Conservation (phyloP, 1,284 basidiomycete genomes). For the Cutaneotrichosporon spelunceum region DNA sequence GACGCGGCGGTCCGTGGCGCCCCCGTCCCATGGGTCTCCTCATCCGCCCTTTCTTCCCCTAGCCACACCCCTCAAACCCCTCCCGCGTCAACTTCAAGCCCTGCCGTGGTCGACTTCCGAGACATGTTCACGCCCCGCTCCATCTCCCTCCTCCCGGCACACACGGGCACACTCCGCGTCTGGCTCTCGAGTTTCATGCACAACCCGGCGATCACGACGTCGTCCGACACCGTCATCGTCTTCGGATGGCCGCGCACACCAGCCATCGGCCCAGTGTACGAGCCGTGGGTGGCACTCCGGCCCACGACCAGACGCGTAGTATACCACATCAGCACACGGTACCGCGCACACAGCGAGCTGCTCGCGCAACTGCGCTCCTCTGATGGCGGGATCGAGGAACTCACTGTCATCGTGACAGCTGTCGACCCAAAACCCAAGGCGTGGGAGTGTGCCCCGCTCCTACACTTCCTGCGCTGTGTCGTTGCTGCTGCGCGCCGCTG, state of each 20-base stretch:
- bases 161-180: background rate
- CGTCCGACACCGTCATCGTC: slow-evolving; percentile 1
- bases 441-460: background rate
- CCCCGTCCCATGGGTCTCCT: background rate
- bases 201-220: slow-evolving; percentile 1
- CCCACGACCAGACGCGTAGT: background rate
- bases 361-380: slow-evolving; percentile 2
- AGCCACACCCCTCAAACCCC: background rate
- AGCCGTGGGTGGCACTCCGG: background rate
- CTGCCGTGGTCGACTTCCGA: slow-evolving; percentile 5
- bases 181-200: slow-evolving; percentile 8
- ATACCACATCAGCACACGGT: slow-evolving; percentile 7
- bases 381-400: background rate
- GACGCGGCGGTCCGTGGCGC: background rate
- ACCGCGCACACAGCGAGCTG: background rate
- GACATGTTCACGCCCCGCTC: slow-evolving; percentile 7
- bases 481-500: background rate
- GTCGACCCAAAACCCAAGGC: background rate
- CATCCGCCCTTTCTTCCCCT: background rate
- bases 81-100: background rate
- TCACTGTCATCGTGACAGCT: background rate
- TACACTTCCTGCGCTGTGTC: slow-evolving; percentile 5
- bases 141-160: slow-evolving; percentile 2
- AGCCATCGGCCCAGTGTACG: background rate
- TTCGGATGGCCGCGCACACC: background rate